Conservation (phyloP, 75 land plant species). For the Chamaecyparis obtusa region DNA sequence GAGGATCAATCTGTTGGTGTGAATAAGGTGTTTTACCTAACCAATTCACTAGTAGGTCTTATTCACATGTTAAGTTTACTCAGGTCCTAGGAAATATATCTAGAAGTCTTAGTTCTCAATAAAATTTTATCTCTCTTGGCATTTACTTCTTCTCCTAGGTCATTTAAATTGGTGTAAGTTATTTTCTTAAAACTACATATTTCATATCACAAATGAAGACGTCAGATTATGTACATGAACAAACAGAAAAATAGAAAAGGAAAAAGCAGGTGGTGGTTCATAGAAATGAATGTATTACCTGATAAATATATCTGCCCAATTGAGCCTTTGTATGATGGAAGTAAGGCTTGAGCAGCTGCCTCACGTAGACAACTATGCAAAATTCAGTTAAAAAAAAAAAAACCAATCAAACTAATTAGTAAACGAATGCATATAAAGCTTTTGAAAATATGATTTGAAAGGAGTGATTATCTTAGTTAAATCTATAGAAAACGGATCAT, state of each 20-base stretch:
- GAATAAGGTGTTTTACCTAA: too few relatives aligned
- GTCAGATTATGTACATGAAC: neutral
- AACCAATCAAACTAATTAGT: neutral
- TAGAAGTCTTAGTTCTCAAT: too few relatives aligned
- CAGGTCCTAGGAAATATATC: too few relatives aligned
- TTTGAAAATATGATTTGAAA: neutral
- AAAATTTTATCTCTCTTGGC: too few relatives aligned
- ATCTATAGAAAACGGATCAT: neutral
- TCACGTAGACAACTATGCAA: conserved; percentile 4
- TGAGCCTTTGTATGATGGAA: conserved; percentile 3
- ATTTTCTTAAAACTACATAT: too few relatives aligned
- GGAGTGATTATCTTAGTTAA: neutral
- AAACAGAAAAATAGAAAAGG: neutral
- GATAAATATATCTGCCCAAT: conserved; percentile 5
- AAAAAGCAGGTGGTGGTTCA: neutral
- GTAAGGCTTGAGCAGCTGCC: conserved; percentile 6
- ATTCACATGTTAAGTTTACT: too few relatives aligned
- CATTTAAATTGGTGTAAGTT: too few relatives aligned
- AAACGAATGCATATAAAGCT: neutral
- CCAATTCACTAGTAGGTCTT: too few relatives aligned
- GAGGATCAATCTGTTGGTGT: too few relatives aligned
- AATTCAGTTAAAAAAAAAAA: neutral
- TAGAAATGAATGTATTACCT: neutral
- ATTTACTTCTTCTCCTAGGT: too few relatives aligned
- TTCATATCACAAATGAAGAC: neutral